Evolutionary conservation across 768 basidiomycete genomes (phyloP), one percentile per base, ranked within the genome.

Genomic region (Pleurotus ostreatus): DNA sequence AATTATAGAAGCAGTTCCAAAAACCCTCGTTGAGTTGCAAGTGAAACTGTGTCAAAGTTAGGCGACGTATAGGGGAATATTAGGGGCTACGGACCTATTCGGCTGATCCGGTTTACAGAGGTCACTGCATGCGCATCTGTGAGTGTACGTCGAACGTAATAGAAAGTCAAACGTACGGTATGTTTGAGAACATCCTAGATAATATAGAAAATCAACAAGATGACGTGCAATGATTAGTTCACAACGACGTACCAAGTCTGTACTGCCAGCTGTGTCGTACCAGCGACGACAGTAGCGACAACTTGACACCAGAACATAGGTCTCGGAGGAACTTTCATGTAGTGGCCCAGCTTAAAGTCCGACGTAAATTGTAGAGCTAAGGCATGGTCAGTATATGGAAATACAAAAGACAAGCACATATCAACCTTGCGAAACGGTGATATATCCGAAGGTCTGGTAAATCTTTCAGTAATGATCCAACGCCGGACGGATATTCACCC

Each of bases 261-360:
- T 2, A 88, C 83, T 4, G 76, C 83, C 4, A 88, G 73, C 62
- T 88, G 86, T 9, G 82, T 80, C 5, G 86, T 88, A 37, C 82
- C 86, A 0, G 85, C 82, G 43, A 90, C 66, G 12, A 78, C 61
- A 12, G 78, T 77, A 4, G 83, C 88, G 34, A 84, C 74, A 37
- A 91, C 75, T 70, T 92, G 89, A 59, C 73, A 78, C 77, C 79
- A 78, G 65, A 88, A 88, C 79, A 87, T 86, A 0, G 81, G 76
- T 16, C 84, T 74, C 23, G 83, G 84, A 5, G 85, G 83, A 30
- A 88, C 75, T 72, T 85, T 80, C 78, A 85, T 86, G 74, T 76
- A 87, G 70, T 89, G 86, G 45, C 88, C 88, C 16, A 89, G 78
- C 69, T 89, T 90, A 67, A 89, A 85, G 66, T 89, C 88, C 48